These are phyloP conservation scores for Cucumis hystrix DNA, from an alignment of 306 rosid genomes.

Conservation along the genomic window DNA sequence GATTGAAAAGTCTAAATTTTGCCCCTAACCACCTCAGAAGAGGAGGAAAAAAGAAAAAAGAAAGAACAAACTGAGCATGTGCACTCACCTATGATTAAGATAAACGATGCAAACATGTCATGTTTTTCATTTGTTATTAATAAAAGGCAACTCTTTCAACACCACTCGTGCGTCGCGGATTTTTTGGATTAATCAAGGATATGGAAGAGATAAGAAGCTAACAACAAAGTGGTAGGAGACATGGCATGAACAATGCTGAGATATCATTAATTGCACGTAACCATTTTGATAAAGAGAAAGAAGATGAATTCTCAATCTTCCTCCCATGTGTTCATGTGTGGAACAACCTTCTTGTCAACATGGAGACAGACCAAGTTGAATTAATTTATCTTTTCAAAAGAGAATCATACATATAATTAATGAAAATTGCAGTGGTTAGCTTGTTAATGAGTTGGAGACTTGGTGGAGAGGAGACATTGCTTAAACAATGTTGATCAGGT, in stretches of 20 bases:
- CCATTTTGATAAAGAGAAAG: background rate
- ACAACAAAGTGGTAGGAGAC: background rate
- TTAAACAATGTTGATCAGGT: slow-evolving; percentile 10
- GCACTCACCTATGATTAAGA: background rate
- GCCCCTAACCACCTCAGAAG: background rate
- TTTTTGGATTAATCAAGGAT: background rate
- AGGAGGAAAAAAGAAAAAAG: background rate
- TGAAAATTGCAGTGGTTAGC: background rate
- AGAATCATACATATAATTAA: background rate
- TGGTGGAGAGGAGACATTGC: slow-evolving; percentile 23
- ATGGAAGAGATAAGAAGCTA: background rate
- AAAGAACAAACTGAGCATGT: background rate
- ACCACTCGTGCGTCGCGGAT: background rate
- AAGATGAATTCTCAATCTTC: background rate
- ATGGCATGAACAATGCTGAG: slow-evolving; percentile 6
- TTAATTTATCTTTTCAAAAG: background rate
- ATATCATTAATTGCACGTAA: background rate
- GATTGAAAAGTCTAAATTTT: background rate
- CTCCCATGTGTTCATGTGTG: slow-evolving; percentile 7
- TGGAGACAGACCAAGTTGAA: slow-evolving; percentile 1
- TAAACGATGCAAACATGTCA: background rate
- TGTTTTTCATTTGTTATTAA: background rate
- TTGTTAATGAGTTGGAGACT: slow-evolving; percentile 15
- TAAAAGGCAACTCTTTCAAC: background rate
- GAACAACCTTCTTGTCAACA: background rate